Evolutionary conservation across 257 asterid species (phyloP).

Genomic region (Gentiana straminea): DNA sequence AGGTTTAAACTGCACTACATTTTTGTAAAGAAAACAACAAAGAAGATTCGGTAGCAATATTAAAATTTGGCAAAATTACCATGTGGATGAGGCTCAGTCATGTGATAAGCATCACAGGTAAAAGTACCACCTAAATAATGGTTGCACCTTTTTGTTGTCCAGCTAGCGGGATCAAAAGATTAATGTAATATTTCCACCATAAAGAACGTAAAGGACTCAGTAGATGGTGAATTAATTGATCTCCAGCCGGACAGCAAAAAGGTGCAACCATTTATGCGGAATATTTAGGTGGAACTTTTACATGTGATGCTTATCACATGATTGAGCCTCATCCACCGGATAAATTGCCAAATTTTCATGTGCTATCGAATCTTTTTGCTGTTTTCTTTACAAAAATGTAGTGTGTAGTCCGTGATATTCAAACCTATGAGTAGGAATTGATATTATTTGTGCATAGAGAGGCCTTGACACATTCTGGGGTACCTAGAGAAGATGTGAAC

Average conservation of each 20-base stretch:
- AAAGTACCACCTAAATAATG: conserved; percentile 43
- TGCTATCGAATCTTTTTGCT: background rate
- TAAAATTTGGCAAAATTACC: conserved; percentile 11
- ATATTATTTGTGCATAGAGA: conserved; percentile 28
- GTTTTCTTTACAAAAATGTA: no score
- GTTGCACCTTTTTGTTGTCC: conserved; percentile 33
- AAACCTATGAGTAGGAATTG: conserved; percentile 15
- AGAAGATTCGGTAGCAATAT: background rate
- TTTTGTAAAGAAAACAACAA: no score
- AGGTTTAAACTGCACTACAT: background rate
- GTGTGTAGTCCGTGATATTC: no score
- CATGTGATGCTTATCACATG: conserved; percentile 34
- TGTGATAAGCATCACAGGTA: conserved; percentile 33
- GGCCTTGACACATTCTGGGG: conserved; percentile 31
- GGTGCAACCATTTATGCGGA: conserved; percentile 43
- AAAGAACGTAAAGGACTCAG: no score
- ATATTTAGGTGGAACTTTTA: conserved; percentile 41
- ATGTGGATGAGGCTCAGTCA: conserved; percentile 28
- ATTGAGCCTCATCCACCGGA: conserved; percentile 32
- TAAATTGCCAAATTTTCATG: background rate
- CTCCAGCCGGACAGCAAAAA: conserved; percentile 15
- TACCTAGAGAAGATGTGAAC: conserved; percentile 31
- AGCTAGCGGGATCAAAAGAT: background rate
- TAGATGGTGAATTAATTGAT: no score
- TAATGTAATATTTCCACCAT: background rate